phyloP scores from a whole-genome alignment of 2,329 filamentous ascomycete species.

The Iodosphaeria phyllophila region DNA sequence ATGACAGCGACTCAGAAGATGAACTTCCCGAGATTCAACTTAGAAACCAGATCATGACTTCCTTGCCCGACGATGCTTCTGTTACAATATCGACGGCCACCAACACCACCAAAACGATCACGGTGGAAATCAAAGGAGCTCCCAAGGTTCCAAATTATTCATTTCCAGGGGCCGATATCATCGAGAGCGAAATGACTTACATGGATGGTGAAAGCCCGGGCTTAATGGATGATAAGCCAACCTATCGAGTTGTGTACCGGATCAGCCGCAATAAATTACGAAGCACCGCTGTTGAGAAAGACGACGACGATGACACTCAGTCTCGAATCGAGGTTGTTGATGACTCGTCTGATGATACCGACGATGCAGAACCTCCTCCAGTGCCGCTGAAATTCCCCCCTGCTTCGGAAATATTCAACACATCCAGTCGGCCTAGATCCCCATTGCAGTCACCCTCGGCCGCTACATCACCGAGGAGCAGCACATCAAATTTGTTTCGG shows the following conservation, averaged over 20 bases:
- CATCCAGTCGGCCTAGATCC: background rate
- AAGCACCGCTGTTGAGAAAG: conserved; percentile 18
- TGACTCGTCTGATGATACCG: conserved; percentile 3
- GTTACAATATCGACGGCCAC: conserved; percentile 41
- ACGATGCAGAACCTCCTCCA: conserved; percentile 5
- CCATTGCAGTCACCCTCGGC: conserved; percentile 6
- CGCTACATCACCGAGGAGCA: conserved; percentile 2
- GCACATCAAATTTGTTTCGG: conserved; percentile 6
- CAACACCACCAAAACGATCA: conserved; percentile 42
- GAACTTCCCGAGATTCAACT: conserved; percentile 26
- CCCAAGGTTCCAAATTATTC: conserved; percentile 30
- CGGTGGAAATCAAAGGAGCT: conserved; percentile 39
- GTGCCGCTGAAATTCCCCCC: conserved; percentile 9
- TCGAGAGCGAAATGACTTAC: conserved; percentile 27
- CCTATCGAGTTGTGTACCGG: conserved; percentile 39
- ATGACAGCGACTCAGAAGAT: conserved; percentile 17
- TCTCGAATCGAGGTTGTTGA: conserved; percentile 9
- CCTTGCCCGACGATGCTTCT: conserved; percentile 34
- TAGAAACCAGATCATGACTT: conserved; percentile 32
- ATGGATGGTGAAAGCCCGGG: conserved; percentile 6
- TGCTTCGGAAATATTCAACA: conserved; percentile 5
- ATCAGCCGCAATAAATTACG: conserved; percentile 32
- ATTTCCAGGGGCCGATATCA: conserved; percentile 37
- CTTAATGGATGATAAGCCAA: conserved; percentile 11
- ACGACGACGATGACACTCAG: conserved; percentile 10